phyloP scores from a whole-genome alignment of 1,284 basidiomycete species.

The Trichosporon sp. region DNA sequence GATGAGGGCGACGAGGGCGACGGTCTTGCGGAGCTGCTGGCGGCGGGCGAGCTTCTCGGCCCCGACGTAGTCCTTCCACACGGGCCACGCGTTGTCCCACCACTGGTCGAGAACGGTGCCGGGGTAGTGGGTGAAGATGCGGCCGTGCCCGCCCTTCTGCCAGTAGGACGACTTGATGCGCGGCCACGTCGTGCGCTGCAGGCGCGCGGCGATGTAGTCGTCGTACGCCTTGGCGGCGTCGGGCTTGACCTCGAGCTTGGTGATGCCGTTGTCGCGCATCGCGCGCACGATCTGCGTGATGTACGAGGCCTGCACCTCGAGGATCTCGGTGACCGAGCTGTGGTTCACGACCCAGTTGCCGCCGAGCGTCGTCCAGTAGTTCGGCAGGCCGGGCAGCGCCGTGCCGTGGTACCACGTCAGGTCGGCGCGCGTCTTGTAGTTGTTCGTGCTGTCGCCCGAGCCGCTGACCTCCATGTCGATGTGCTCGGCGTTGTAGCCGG shows the following conservation, averaged over 20 bases:
- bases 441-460: background rate
- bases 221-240: constrained; percentile 21
- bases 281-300: constrained; percentile 14
- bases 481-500: constrained; percentile 12
- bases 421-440: constrained; percentile 10
- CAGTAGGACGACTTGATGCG: constrained; percentile 14
- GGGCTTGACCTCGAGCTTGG: constrained; percentile 7
- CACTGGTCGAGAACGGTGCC: constrained; percentile 8
- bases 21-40: background rate
- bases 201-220: constrained; percentile 19
- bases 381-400: constrained; percentile 25
- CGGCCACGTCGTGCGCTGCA: constrained; percentile 17
- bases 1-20: background rate
- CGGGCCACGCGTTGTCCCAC: constrained; percentile 12
- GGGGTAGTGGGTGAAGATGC: constrained; percentile 20
- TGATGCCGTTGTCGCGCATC: constrained; percentile 12
- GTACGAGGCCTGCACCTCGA: constrained; percentile 19
- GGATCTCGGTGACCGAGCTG: constrained; percentile 13
- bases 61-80: constrained; percentile 15
- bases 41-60: constrained; percentile 7
- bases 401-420: constrained; percentile 16
- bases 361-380: constrained; percentile 30
- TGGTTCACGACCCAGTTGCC: constrained; percentile 29
- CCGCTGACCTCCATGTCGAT: constrained; percentile 4
- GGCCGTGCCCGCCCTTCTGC: constrained; percentile 16